Base-by-base conservation (phyloP, 129 eudicot genomes). In the Flaveria sonorensis region DNA sequence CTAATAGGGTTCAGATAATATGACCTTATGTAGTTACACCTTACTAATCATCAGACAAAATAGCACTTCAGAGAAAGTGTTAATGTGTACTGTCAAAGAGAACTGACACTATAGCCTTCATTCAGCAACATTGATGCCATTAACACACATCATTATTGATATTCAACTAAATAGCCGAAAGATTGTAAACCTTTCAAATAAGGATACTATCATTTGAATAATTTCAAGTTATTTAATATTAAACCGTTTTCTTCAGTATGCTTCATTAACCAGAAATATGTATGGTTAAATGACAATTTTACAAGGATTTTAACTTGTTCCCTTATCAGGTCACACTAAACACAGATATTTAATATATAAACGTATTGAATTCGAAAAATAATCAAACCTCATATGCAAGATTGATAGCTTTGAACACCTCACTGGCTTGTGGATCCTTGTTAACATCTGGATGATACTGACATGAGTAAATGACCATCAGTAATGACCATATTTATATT, bases 361-460 rank as follows among this genome's bases (percentile, higher is more conserved):
- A 39, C 15, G 19, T 57, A 93, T 92, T 23, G 63, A 79, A 67
- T 57, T 16, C 12, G 42, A 67, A 26, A 56, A 2, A n/a, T 11
- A 70, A 56, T 73, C 87, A 84, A 71, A 93, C 98, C 78, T 93
- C 96, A 72, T 93, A 93, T 52, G 98, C 98, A 16, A 68, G 86
- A 72, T 89, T 88, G 56, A 93, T 77, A 77, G 77, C 83, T 82
- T 90, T 90, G 81, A 93, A 93, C 56, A 83, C 88, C 81, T 87
- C 98, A 23, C 71, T 80, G 81, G 97, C 92, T 70, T 85, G 80
- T 45, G 86, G 71, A 76, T 87, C 92, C 86, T 93, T 93, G 91
- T 88, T 90, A 75, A 93, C 98, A 83, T 93, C 98, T 28, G 98
- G 98, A 84, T 93, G 98, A 83, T 83, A 93, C 98, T 93, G 96